Evolutionary conservation across 164 flowering plant genomes (phyloP).

Genomic region (Chimonanthus praecox): DNA sequence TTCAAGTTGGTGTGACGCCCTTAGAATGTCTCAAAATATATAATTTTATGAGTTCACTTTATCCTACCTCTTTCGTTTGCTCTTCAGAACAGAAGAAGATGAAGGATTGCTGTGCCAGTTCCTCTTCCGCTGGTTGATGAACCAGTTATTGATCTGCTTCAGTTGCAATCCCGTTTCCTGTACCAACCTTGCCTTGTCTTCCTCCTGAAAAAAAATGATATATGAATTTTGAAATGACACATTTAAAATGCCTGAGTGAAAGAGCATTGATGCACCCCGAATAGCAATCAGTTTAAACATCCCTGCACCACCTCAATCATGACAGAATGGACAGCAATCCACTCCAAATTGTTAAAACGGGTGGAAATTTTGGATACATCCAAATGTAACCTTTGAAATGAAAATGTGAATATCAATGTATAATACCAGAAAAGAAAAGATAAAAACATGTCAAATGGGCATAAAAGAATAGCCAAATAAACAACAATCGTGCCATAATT

Average conservation of each 20-base stretch:
- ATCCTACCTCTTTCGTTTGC: constrained; percentile 75
- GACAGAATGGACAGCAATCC: not conserved
- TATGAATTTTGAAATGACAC: no score
- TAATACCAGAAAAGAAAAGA: no score
- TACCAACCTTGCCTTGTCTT: constrained; percentile 80
- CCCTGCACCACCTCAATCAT: not conserved
- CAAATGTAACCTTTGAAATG: not conserved
- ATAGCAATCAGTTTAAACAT: not conserved
- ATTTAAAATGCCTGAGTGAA: no score
- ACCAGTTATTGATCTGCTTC: constrained; percentile 92
- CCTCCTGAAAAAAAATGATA: constrained; percentile 48
- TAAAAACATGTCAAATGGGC: no score
- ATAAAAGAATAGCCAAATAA: no score
- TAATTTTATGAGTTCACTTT: not conserved
- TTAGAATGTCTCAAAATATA: not conserved
- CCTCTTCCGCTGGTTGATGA: constrained; percentile 85
- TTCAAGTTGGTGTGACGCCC: constrained; percentile 13
- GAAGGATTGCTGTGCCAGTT: constrained; percentile 82
- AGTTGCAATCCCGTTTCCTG: constrained; percentile 86
- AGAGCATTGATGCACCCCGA: not conserved
- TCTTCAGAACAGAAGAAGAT: constrained; percentile 48
- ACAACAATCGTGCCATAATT: no score
- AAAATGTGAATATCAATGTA: no score
- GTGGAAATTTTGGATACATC: not conserved
- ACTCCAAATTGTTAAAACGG: not conserved